Evolutionary conservation across 345 rosid species (phyloP).

Genomic region (Gossypium rotundifolium): DNA sequence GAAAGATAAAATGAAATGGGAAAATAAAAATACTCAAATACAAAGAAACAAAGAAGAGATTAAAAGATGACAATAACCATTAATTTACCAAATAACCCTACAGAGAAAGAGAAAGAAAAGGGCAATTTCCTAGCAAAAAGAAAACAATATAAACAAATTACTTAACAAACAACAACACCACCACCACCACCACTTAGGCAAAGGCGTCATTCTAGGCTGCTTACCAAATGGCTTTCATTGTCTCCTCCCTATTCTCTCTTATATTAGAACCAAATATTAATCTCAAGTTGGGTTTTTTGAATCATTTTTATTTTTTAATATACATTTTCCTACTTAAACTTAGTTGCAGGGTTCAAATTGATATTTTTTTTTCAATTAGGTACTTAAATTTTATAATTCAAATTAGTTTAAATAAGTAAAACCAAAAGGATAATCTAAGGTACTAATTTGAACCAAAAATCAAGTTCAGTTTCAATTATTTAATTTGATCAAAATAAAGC

Average conservation of each 20-base stretch:
- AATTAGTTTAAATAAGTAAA: no score
- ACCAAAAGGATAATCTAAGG: no score
- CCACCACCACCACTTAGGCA: neutral
- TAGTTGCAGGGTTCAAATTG: no score
- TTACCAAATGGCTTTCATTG: conserved; percentile 18
- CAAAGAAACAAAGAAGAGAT: neutral
- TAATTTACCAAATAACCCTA: conserved; percentile 32
- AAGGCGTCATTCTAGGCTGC: conserved; percentile 26
- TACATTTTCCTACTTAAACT: neutral
- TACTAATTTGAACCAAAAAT: no score
- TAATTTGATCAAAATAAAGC: no score
- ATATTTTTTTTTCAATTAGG: no score
- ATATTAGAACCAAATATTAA: no score
- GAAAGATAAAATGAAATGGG: conserved; percentile 12
- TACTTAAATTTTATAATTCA: no score
- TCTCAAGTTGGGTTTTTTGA: no score
- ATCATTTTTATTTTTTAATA: neutral
- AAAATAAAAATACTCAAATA: neutral
- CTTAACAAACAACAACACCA: neutral
- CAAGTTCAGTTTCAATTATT: rapidly evolving
- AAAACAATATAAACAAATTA: conserved; percentile 1
- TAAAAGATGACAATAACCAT: conserved; percentile 8
- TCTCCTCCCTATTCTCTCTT: neutral
- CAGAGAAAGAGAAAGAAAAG: neutral
- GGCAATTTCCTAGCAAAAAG: conserved; percentile 15